Evolutionary conservation across 2,329 filamentous ascomycete genomes (phyloP).

Genomic region (Trichoderma sp.): DNA sequence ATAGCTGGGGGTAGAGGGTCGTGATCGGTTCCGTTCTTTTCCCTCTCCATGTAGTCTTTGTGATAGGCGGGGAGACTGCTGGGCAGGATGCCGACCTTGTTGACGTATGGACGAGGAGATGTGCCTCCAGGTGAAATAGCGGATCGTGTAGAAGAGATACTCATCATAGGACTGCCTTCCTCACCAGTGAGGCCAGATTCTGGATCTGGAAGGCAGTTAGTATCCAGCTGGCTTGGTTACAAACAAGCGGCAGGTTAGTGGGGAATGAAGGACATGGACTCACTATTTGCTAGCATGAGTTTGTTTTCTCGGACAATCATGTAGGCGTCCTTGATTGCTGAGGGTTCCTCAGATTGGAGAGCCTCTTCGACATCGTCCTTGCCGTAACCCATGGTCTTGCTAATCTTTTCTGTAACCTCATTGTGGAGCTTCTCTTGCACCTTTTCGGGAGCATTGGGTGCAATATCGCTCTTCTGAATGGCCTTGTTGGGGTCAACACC

Average conservation of each 20-base stretch:
- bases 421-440: constrained; percentile 89
- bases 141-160: constrained; percentile 55
- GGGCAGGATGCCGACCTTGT: constrained; percentile 87
- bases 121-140: constrained; percentile 49
- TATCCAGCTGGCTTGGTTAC: constrained; percentile 23
- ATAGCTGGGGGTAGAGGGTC: constrained; percentile 40
- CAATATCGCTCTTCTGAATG: constrained; percentile 79
- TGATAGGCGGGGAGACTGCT: constrained; percentile 90
- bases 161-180: constrained; percentile 51
- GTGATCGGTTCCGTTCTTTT: constrained; percentile 52
- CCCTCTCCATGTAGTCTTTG: constrained; percentile 80
- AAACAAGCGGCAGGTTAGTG: constrained; percentile 28
- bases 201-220: constrained; percentile 37
- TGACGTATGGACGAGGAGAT: constrained; percentile 61
- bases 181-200: constrained; percentile 33
- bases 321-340: constrained; percentile 98
- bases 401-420: constrained; percentile 90
- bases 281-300: constrained; percentile 91
- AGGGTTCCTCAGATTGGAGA: constrained; percentile 85
- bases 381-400: constrained; percentile 96
- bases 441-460: constrained; percentile 71
- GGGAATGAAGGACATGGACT: constrained; percentile 41
- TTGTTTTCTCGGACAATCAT: constrained; percentile 97
- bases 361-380: constrained; percentile 95
- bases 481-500: constrained; percentile 92